These are phyloP conservation scores for Candida morakotiae DNA, from an alignment of 805 yeast species.

Conservation along the genomic window DNA sequence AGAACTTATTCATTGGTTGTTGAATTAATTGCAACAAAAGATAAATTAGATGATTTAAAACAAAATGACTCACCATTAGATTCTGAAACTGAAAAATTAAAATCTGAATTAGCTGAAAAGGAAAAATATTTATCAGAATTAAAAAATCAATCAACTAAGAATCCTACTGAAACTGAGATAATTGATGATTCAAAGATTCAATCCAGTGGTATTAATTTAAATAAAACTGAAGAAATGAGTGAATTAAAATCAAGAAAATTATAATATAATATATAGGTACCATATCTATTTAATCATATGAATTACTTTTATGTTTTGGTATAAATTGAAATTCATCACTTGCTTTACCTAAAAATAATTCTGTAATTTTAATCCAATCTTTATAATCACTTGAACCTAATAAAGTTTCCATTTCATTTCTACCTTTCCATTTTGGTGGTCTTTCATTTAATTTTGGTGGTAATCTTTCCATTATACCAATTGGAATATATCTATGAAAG, in stretches of 20 bases:
- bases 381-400: conserved; percentile 79
- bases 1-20: conserved; percentile 80
- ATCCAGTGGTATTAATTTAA: conserved; percentile 7
- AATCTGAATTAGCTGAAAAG: conserved; percentile 45
- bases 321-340: conserved; percentile 69
- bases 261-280: not conserved
- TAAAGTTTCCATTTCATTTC: conserved; percentile 88
- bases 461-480: conserved; percentile 82
- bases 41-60: conserved; percentile 42
- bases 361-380: conserved; percentile 96
- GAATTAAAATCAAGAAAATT: conserved; percentile 5
- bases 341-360: conserved; percentile 89
- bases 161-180: conserved; percentile 16
- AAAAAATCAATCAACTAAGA: conserved; percentile 65
- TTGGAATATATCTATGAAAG: conserved; percentile 91
- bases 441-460: conserved; percentile 91
- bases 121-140: conserved; percentile 63
- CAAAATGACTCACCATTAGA: conserved; percentile 14
- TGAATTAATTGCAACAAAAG: conserved; percentile 65
- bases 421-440: conserved; percentile 90
- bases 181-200: conserved; percentile 5
- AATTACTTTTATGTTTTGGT: conserved; percentile 94
- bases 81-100: conserved; percentile 38
- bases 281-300: conserved; percentile 39
- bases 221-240: not conserved